A percentile compares a stretch with the other conserved stretches of the same genome.
phyloP scores from a whole-genome alignment of 2,329 filamentous ascomycete genomes.

The Ciborinia camelliae region DNA sequence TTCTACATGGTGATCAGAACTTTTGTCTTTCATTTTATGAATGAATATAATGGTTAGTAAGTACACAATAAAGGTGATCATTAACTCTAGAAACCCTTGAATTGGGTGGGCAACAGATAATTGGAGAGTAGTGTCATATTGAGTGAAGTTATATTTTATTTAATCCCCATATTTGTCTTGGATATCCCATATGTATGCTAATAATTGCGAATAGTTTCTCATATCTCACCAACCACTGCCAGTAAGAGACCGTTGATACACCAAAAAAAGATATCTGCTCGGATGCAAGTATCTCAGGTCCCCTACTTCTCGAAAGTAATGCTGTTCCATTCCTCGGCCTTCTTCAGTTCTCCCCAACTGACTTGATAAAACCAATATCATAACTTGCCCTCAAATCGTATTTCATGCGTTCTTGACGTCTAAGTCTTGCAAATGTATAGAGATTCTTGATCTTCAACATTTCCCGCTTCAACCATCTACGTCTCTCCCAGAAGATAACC shows the following conservation, averaged over 20 bases:
- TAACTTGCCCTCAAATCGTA: background rate
- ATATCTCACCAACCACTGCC: background rate
- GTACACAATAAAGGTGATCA: no score
- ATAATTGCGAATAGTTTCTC: background rate
- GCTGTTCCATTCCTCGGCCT: background rate
- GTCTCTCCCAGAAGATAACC: constrained; percentile 2
- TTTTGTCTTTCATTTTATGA: no score
- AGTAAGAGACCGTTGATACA: constrained; percentile 4
- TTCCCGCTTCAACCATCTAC: constrained; percentile 11
- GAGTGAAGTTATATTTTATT: background rate
- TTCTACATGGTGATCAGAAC: no score
- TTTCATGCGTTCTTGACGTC: background rate
- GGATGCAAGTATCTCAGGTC: constrained; percentile 2
- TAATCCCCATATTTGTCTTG: background rate
- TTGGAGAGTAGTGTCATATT: no score
- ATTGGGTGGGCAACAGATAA: no score
- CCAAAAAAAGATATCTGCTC: constrained; percentile 10
- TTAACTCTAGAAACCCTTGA: no score
- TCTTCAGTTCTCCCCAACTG: background rate
- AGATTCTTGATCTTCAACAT: constrained; percentile 3
- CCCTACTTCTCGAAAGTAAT: background rate
- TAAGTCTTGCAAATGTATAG: background rate
- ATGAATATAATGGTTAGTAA: no score
- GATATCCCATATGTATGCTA: background rate
- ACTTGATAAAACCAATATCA: constrained; percentile 8